Evolutionary conservation across 331 rosid genomes (phyloP), one percentile per base, ranked within the genome.

Genomic region (Acacia pycnantha): DNA sequence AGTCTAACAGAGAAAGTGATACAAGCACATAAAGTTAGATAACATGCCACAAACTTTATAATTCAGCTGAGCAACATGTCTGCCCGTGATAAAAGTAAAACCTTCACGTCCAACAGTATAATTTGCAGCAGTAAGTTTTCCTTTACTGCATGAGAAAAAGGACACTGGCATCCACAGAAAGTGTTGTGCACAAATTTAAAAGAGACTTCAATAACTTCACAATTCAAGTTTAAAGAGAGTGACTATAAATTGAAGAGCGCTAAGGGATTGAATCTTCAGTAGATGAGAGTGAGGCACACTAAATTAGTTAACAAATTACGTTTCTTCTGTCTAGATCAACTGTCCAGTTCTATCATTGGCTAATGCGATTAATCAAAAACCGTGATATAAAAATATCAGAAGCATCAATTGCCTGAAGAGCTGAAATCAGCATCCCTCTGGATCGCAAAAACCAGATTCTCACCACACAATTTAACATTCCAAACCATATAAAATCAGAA

Each of bases 361-460:
- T 5, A 37, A 37, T 37, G 41, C 8, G 41, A 37, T 37, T 37
- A 37, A 1, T 37, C 41, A 37, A 37, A 37, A 31, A 14, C 43
- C 14, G 10, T 31, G 41, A 37, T 37, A 37, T 37, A 37, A 37
- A 37, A 6, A 5, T 37, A 37, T 21, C 22, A 65, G 33, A 29
- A 15, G n/a, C 14, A 65, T 65, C 22, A 65, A 1, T 29, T 68
- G 10, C 22, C 21, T 4, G 11, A 11, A 68, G 10, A 40, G 48
- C 50, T 19, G 29, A 68, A 46, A 24, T 46, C 8, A 14, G 76
- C 4, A 22, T 6, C 27, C 8, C 58, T 7, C 41, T 47, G 43
- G 41, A 71, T 47, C 40, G 26, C 41, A 71, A 26, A 71, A 71
- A 10, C 41, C 40, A 46, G 76, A 71, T 71, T 71, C 76, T 44